Base-by-base conservation (phyloP, 2,329 filamentous ascomycete genomes). In the Decorospora gaudefroyi region DNA sequence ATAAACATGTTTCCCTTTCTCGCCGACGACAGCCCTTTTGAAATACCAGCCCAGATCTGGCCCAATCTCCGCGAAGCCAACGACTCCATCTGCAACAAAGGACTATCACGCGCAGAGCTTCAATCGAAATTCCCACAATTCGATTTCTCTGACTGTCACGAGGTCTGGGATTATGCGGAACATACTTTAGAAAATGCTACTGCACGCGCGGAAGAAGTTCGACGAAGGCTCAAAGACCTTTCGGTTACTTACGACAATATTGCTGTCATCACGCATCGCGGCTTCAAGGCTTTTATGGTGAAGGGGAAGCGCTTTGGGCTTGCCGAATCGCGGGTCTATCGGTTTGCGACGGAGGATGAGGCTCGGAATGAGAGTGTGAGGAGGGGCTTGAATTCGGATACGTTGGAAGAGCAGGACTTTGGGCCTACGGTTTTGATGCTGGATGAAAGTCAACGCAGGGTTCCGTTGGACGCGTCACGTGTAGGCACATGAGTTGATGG, bases 31-130 rank as follows among this genome's bases (percentile, higher is more conserved):
- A 18, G 9, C 1, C 16, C 40, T 0, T 40, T 18, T 4, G 7
- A 30, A 13, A 29, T 51, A 1, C 42, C 51, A 5, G 53, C 47
- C 3, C 51, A 60, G 25, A 56, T 59, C 19, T 59, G 51, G 58
- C 55, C 57, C 1, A 50, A 59, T n/a, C 51, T 61, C 12, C 46
- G 53, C n/a, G 56, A 60, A 50, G 34, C 47, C 4, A 26, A 57
- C 29, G 45, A 57, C n/a, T 40, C 46, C 2, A 37, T 41, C 2
- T 58, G 51, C 40, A 61, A 60, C 44, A 51, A 53, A 22, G 53
- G 51, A 3, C 23, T 48, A 3, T 39, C 48, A 10, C 53, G 56
- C 2, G 12, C 34, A 10, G 49, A 53, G 4, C 13, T 63, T 7
- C 12, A 28, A 3, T 8, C 33, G 0, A 49, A 34, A 10, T 59